phyloP scores from a whole-genome alignment of 352 stramenopile genomes.

The Thraustochytrium sp. region DNA sequence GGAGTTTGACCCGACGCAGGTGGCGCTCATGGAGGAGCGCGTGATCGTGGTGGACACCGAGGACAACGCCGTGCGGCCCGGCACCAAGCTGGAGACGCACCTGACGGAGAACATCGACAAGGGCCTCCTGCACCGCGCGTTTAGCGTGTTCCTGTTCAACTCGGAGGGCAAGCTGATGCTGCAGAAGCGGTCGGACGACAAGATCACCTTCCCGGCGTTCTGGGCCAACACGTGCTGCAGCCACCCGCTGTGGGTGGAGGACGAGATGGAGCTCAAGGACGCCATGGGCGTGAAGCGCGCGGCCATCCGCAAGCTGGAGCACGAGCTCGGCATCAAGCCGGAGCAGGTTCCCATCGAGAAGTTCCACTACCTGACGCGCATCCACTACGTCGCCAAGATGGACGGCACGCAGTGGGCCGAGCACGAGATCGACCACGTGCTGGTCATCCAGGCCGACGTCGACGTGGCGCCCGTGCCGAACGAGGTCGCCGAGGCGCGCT shows the following conservation, averaged over 20 bases:
- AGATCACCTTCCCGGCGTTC: conserved; percentile 98
- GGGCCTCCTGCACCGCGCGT: conserved; percentile 74
- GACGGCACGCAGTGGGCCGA: conserved; percentile 81
- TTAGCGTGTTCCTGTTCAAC: conserved; percentile 81
- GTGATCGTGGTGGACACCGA: conserved; percentile 75
- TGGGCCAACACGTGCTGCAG: conserved; percentile 99
- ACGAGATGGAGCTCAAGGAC: conserved; percentile 70
- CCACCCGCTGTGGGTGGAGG: conserved; percentile 87
- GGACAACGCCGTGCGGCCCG: conserved; percentile 68
- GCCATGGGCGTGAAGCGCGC: conserved; percentile 78
- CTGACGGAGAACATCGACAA: conserved; percentile 47
- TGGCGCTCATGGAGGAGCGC: conserved; percentile 80
- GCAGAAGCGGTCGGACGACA: conserved; percentile 82
- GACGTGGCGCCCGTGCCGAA: conserved; percentile 81
- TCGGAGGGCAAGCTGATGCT: conserved; percentile 60
- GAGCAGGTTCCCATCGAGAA: conserved; percentile 67
- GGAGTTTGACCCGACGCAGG: conserved; percentile 61
- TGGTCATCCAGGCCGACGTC: conserved; percentile 72
- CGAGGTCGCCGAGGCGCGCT: conserved; percentile 83
- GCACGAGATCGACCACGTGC: conserved; percentile 97
- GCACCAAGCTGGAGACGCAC: conserved; percentile 74
- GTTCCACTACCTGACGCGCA: conserved; percentile 92
- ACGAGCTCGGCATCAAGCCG: conserved; percentile 91
- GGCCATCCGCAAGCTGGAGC: conserved; percentile 93
- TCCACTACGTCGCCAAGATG: conserved; percentile 88